phyloP scores from a whole-genome alignment of 768 basidiomycete species.

The Tulasnella sp. region DNA sequence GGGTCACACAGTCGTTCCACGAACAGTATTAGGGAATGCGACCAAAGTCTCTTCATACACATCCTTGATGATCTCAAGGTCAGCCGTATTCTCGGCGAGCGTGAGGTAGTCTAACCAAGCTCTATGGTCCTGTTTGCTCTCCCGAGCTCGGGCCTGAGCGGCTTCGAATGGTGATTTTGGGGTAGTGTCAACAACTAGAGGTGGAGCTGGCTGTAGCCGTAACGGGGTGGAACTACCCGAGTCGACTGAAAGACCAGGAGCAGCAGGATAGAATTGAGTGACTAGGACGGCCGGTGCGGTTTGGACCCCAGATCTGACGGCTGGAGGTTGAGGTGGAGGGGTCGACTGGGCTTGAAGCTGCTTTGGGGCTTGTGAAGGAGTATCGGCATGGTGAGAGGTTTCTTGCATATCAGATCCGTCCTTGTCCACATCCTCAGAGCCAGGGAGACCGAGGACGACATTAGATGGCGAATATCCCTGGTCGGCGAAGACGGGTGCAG shows the following conservation, averaged over 20 bases:
- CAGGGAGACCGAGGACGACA: not conserved
- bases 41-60: slow-evolving; percentile 75
- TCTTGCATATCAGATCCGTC: slow-evolving; percentile 8
- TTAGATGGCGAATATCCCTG: slow-evolving; percentile 13
- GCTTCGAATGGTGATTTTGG: slow-evolving; percentile 30
- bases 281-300: not conserved
- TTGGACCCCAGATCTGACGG: not conserved
- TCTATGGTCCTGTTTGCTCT: slow-evolving; percentile 65
- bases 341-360: not conserved
- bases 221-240: not conserved
- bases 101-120: slow-evolving; percentile 69
- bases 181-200: not conserved
- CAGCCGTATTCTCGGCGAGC: slow-evolving; percentile 62
- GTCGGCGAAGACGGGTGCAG: slow-evolving; percentile 1
- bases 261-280: not conserved
- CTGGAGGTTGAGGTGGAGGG: not conserved
- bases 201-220: not conserved
- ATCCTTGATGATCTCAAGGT: slow-evolving; percentile 68
- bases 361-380: not conserved
- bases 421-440: not conserved
- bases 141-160: slow-evolving; percentile 48
- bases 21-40: slow-evolving; percentile 86
- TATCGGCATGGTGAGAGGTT: not conserved
- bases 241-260: not conserved
- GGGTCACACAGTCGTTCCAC: slow-evolving; percentile 29